Evolutionary conservation across 2,329 filamentous ascomycete genomes (phyloP).

Genomic region (Aspergillus eucalypticola): DNA sequence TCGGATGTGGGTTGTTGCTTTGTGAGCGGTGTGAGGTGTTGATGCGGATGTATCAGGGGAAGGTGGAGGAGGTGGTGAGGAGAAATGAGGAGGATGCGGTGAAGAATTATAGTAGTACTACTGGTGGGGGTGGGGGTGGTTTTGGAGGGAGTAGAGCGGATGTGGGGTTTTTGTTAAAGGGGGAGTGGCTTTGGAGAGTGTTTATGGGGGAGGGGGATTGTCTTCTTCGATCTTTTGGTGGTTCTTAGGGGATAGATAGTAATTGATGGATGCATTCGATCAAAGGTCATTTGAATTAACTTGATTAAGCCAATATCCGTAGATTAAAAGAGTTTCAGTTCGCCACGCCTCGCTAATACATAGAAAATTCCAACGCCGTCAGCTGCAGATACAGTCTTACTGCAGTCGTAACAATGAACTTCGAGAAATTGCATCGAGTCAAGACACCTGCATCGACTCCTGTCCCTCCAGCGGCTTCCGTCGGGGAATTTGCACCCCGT

Average conservation of each 20-base stretch:
- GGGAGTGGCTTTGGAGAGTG: slow-evolving; percentile 19
- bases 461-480: slow-evolving; percentile 27
- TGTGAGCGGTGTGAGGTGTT: slow-evolving; percentile 30
- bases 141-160: slow-evolving; percentile 28
- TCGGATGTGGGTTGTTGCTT: slow-evolving; percentile 33
- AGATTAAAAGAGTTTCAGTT: not conserved
- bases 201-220: not conserved
- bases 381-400: not conserved
- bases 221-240: no score
- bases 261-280: no score
- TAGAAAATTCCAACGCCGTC: not conserved
- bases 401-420: no score
- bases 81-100: slow-evolving; percentile 9
- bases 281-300: not conserved
- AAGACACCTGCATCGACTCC: slow-evolving; percentile 37
- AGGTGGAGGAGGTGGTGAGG: slow-evolving; percentile 23
- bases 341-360: not conserved
- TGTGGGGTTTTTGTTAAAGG: slow-evolving; percentile 26
- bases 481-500: slow-evolving; percentile 33
- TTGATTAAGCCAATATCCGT: not conserved
- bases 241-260: no score
- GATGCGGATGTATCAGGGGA: slow-evolving; percentile 17
- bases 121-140: slow-evolving; percentile 6
- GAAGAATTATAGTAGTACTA: no score
- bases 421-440: not conserved